A percentile compares a stretch with the other conserved stretches of the same genome.
phyloP scores from a whole-genome alignment of 2,329 filamentous ascomycete species.

The Dissoconium aciculare region DNA sequence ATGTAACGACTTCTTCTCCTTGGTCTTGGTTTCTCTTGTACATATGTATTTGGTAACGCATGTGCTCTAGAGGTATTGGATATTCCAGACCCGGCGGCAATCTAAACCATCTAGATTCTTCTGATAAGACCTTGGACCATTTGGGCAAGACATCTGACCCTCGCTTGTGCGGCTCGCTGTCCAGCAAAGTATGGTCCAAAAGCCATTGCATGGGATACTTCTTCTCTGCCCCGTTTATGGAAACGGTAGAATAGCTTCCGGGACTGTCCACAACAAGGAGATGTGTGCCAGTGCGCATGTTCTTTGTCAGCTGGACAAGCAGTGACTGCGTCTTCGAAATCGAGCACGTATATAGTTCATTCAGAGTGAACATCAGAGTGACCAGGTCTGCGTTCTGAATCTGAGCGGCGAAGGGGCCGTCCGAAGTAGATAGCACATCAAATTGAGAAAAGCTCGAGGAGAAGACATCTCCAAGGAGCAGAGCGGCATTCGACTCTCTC shows the following conservation, averaged over 20 bases:
- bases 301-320: slow-evolving; percentile 51
- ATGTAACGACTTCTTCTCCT: background rate
- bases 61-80: slow-evolving; percentile 77
- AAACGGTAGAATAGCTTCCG: slow-evolving; percentile 77
- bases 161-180: slow-evolving; percentile 7
- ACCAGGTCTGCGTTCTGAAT: slow-evolving; percentile 37
- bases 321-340: slow-evolving; percentile 63
- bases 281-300: slow-evolving; percentile 44
- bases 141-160: slow-evolving; percentile 11
- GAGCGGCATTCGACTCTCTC: slow-evolving; percentile 27
- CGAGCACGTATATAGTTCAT: slow-evolving; percentile 76
- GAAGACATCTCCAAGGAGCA: slow-evolving; percentile 22
- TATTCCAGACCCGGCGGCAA: slow-evolving; percentile 50
- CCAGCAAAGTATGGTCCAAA: slow-evolving; percentile 62
- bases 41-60: slow-evolving; percentile 85
- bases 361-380: slow-evolving; percentile 85
- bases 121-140: slow-evolving; percentile 62
- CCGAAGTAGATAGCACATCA: slow-evolving; percentile 35
- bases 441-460: slow-evolving; percentile 32
- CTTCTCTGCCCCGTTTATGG: slow-evolving; percentile 41
- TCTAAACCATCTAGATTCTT: slow-evolving; percentile 78
- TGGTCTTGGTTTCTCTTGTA: too few relatives aligned
- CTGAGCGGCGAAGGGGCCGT: slow-evolving; percentile 22
- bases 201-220: slow-evolving; percentile 92
- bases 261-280: slow-evolving; percentile 84